Base-by-base conservation (phyloP, 345 rosid genomes). In the Rhodomyrtus tomentosa region DNA sequence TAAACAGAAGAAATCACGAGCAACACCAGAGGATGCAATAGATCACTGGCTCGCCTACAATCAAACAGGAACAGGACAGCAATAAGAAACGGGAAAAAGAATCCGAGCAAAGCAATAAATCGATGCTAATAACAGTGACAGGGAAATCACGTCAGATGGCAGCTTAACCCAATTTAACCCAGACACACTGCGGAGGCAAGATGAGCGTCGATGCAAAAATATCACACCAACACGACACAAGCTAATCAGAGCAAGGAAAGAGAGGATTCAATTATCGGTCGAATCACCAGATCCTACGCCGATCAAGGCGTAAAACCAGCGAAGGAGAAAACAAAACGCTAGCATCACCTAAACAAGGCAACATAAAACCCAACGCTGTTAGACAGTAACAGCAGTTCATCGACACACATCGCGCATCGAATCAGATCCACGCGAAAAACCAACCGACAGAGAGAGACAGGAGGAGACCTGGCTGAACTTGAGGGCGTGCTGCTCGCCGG, bases 401-500 rank as follows among this genome's bases (percentile, higher is more conserved):
- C n/a, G 18, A 14, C 53, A 16, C 40, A 40, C 42, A 40, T 40
- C 42, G 42, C 42, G 25, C 79, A 5, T 9, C 45, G 40, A 53
- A 54, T n/a, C 82, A 38, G 54, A 74, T 56, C n/a, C 82, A 73
- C 5, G 20, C 10, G 22, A 52, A 45, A 36, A 38, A 50, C 50
- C 76, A 32, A 14, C 8, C 32, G 38, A 38, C 52, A 22, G 42
- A 36, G 27, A 9, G n/a, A 85, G 80, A 81, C 6, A 48, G 4
- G 42, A 27, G 21, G 8, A 9, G 73, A 88, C 93, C 92, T 91
- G 91, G 76, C 93, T 91, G 73, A 90, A 91, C 88, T 91, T 91
- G 86, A 91, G 93, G 38, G 91, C 91, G 81, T 91, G 92, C 82
- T 90, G 90, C 80, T 91, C 93, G n/a, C 93, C 93, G 81, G 89